Base-by-base conservation (phyloP, 2,329 filamentous ascomycete species). In the Clarireedia hainanense region DNA sequence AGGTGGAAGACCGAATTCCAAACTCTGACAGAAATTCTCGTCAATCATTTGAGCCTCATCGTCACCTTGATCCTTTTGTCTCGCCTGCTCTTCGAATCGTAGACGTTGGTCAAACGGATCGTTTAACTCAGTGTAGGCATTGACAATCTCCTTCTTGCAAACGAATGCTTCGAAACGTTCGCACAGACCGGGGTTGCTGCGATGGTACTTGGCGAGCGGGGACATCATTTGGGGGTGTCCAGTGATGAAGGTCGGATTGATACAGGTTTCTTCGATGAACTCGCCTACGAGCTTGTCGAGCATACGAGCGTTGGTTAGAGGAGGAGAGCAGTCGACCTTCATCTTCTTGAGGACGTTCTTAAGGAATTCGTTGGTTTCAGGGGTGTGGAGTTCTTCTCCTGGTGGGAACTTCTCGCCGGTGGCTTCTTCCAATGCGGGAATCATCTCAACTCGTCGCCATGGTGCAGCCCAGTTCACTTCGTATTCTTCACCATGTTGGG, bases 111-210 rank as follows among this genome's bases (percentile, higher is more conserved):
- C 91, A 67, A 95, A 92, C 56, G 92, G 91, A 68, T 96, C 89
- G 79, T 95, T 95, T 80, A 99, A 85, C 83, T 99, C 94, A 40
- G 92, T 97, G 76, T 96, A 78, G 5, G 91, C 91, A 69, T 99
- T 97, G 68, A 86, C 87, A 64, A 97, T 96, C 72, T 97, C 92
- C 82, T 94, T 95, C 80, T 91, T 95, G 79, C 87, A 91, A 47
- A 96, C 94, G 64, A 99, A 99, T 10, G 89, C 91, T 75, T 99
- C 94, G 72, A 97, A 97, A 55, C 94, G 88, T 78, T 99, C 94
- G 71, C 91, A 96, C 36, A 99, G 81, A 67, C 92, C 94, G 52
- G 86, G 80, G 60, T 83, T 82, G 47, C 79, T 75, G 63, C 94
- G 88, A 74, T 96, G 89, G 73, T 91, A 91, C 80, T 99, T 99